Evolutionary conservation across 2,329 filamentous ascomycete genomes (phyloP).

Genomic region (Trichoderma semiorbis): DNA sequence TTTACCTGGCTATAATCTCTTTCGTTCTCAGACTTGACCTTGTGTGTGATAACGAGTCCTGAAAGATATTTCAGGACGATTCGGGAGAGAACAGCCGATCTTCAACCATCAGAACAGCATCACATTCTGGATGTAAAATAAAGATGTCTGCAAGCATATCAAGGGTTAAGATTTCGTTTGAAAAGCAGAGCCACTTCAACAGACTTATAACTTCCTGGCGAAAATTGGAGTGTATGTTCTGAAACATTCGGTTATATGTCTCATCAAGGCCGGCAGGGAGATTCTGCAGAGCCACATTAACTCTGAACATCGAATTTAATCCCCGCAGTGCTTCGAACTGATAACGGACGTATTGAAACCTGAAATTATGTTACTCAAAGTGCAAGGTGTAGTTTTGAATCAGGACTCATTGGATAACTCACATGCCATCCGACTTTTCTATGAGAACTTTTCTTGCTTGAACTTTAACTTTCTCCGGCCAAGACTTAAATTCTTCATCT

Average conservation of each 20-base stretch:
- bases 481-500: neutral
- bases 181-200: neutral
- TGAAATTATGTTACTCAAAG: neutral
- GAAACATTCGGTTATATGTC: neutral
- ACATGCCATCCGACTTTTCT: neutral
- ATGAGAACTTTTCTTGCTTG: neutral
- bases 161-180: neutral
- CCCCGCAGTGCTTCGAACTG: neutral
- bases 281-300: neutral
- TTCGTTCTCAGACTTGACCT: neutral
- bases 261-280: neutral
- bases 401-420: neutral
- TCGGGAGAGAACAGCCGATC: neutral
- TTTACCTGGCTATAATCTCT: neutral
- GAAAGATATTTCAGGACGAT: neutral
- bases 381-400: neutral
- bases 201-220: neutral
- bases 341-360: neutral
- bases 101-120: neutral
- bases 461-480: neutral
- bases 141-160: neutral
- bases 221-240: neutral
- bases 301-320: neutral
- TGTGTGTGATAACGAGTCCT: neutral
- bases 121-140: neutral